Base-by-base conservation (phyloP, 2,329 filamentous ascomycete species). In the Alternaria angustiovoidea region DNA sequence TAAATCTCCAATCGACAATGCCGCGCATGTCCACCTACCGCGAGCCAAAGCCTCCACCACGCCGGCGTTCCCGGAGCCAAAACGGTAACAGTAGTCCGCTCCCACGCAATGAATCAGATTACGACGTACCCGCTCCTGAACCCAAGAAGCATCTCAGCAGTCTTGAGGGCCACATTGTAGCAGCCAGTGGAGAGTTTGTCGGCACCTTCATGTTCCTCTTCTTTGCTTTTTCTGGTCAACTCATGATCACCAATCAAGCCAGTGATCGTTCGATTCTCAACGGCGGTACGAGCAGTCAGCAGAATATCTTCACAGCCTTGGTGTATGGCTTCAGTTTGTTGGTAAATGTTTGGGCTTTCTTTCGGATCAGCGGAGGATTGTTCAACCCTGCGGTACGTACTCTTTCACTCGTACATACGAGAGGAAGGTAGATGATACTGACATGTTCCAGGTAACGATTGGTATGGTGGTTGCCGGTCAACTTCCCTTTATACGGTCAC, bases 331-430 rank as follows among this genome's bases (percentile, higher is more conserved):
- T 77, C 16, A 69, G 65, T 42, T 58, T 76, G 20, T 46, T 75
- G 39, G 73, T 76, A 0, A 75, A 74, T 56, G 72, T 67, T 0
- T 77, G 73, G 75, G 67, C 71, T 0, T 76, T 77, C 34, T 76
- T 69, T 39, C 59, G 72, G 5, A 75, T 75, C n/a, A 70, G 65
- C 38, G 70, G 73, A 1, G 62, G 62, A 2, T 39, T 70, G 34
- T 63, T 69, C 32, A 67, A 65, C 47, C 58, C 62, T 38, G 57
- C 64, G 5, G 65, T 79, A 61, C 55, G 56, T 56, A 9, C 26
- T 2, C 54, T 42, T 2, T 26, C 47, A 20, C 34, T 42, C 7
- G 55, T 54, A 38, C 26, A 28, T 41, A 14, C 26, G 4, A 22
- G 32, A 51, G 6, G 12, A 5, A 3, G 46, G 16, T 16, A 8